A percentile compares a stretch with the other conserved stretches of the same genome.
Evolutionary conservation across 2,329 filamentous ascomycete species (phyloP).

Genomic region (Didymella sp.): DNA sequence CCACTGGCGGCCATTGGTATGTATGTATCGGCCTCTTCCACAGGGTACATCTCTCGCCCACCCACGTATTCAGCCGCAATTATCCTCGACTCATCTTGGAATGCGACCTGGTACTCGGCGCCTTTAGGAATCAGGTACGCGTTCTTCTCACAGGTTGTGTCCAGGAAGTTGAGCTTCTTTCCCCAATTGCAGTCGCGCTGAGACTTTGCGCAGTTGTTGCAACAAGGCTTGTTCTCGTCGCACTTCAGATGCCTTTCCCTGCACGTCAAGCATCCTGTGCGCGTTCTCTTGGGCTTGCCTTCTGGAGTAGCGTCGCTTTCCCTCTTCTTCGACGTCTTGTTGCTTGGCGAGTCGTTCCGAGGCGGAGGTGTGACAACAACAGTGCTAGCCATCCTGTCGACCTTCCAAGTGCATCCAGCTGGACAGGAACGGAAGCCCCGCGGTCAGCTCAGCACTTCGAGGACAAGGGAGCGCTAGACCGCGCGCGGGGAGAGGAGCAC

Average conservation of each 20-base stretch:
- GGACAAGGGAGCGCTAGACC: background rate
- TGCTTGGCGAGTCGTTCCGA: slow-evolving; percentile 29
- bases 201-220: slow-evolving; percentile 86
- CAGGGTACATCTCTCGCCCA: slow-evolving; percentile 75
- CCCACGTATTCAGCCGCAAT: slow-evolving; percentile 91
- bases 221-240: slow-evolving; percentile 73
- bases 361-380: slow-evolving; percentile 31
- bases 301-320: slow-evolving; percentile 37
- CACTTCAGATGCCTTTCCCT: slow-evolving; percentile 90
- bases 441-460: slow-evolving; percentile 2
- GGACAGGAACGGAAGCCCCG: background rate
- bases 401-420: slow-evolving; percentile 12
- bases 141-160: slow-evolving; percentile 75
- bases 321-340: slow-evolving; percentile 30
- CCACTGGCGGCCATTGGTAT: slow-evolving; percentile 32
- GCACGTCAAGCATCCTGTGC: slow-evolving; percentile 91
- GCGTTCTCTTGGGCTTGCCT: slow-evolving; percentile 79
- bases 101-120: slow-evolving; percentile 74
- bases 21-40: slow-evolving; percentile 48
- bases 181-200: slow-evolving; percentile 85
- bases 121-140: slow-evolving; percentile 55
- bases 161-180: slow-evolving; percentile 88
- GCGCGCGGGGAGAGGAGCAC: no score
- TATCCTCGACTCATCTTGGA: slow-evolving; percentile 85
- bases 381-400: slow-evolving; percentile 30